Evolutionary conservation across 495 filamentous ascomycete genomes (phyloP), one percentile per base, ranked within the genome.

Genomic region (Paragyromitra xinjiangensis): DNA sequence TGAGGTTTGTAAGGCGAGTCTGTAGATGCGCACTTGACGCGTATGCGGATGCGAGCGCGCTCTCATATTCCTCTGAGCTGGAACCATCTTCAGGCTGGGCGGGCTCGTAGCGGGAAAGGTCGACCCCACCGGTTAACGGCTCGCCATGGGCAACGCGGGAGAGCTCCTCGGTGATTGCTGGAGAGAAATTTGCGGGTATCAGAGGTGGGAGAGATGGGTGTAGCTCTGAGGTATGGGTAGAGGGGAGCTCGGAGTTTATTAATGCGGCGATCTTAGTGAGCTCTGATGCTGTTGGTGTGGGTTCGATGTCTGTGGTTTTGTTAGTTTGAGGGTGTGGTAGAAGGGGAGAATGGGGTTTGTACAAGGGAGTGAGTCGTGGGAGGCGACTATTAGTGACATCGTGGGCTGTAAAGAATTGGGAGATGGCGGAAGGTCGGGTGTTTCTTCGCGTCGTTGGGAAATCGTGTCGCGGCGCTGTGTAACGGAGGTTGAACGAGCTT

Each of bases 311-410:
- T 92, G 83, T 64, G 71, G 78, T 65, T 59, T 74, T 63, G 58
- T 81, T 53, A 69, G 69, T 29, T 40, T 26, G 2, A 37, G 26
- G 45, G 16, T n/a, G 42, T 37, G 69, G 39, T 58, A 11, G 64
- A 73, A 42, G 45, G 61, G 45, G 44, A 16, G 26, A 7, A 24
- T n/a, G 19, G 42, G 51, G n/a, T 53, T 77, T 84, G 40, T 90
- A 94, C 93, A 97, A 24, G 93, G 93, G 16, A 97, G 90, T 14
- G 93, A 96, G 82, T 96, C 93, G 84, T 95, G 92, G 53, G 88
- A 87, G 77, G 89, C 88, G 63, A 88, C 89, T 71, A 92, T 91
- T 66, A 93, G 86, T 69, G 92, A 87, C 91, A 93, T 92, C 39
- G 72, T 84, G 74, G 16, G 16, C 1, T 29, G 37, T 58, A 4